A percentile compares a stretch with the other conserved stretches of the same genome.
Conservation (phyloP, 805 yeast genomes). For the Saturnispora gosingensis region DNA sequence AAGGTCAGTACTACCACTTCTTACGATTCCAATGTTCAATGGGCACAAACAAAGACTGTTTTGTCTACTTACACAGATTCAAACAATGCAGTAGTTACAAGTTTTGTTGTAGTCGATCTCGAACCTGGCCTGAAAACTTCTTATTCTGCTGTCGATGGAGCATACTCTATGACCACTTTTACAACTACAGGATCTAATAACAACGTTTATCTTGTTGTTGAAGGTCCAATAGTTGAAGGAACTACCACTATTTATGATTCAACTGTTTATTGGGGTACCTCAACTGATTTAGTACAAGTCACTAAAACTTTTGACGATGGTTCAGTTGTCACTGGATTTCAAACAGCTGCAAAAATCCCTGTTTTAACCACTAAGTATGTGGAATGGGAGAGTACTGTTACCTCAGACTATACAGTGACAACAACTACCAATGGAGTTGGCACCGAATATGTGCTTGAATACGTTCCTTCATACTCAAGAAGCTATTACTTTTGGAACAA, state of each 20-base stretch:
- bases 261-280: background rate
- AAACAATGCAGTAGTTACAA: background rate
- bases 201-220: background rate
- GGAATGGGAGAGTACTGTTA: background rate
- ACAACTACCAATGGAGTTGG: background rate
- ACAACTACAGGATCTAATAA: background rate
- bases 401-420: constrained; percentile 4
- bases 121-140: background rate
- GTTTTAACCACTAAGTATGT: background rate
- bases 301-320: background rate
- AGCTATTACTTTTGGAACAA: constrained; percentile 7
- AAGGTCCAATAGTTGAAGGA: background rate
- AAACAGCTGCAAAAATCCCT: background rate
- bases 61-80: background rate
- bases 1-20: background rate
- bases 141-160: background rate
- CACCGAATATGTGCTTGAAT: background rate
- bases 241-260: background rate
- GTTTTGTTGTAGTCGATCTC: background rate
- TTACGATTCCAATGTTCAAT: background rate
- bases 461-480: constrained; percentile 7
- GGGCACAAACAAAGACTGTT: background rate
- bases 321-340: background rate
- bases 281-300: background rate
- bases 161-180: background rate